These are phyloP conservation scores for Bombardia bombarda DNA, from an alignment of 495 filamentous ascomycete genomes.

Conservation along the genomic window DNA sequence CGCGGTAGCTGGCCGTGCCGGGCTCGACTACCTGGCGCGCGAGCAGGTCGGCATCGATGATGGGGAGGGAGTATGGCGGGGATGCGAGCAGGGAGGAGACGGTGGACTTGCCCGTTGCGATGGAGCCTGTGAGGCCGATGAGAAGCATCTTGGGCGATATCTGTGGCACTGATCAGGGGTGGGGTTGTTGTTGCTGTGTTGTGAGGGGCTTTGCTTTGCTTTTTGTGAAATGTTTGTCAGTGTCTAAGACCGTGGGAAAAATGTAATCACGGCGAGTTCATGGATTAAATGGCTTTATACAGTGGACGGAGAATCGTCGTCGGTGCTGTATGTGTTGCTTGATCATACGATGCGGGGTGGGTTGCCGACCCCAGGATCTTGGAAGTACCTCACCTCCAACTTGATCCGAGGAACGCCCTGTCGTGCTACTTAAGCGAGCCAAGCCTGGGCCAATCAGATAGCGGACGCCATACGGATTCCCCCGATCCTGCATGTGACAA, in stretches of 20 bases:
- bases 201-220: no score
- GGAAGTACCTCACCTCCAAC: no score
- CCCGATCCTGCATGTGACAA: constrained; percentile 6
- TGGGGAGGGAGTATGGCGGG: constrained; percentile 76
- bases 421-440: not conserved
- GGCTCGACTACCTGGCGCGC: constrained; percentile 88
- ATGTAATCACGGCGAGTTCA: no score
- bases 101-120: constrained; percentile 97
- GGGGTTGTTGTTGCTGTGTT: not conserved
- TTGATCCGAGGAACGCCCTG: no score
- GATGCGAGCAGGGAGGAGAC: constrained; percentile 74
- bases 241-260: no score
- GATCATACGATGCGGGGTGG: constrained; percentile 1
- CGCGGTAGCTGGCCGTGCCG: constrained; percentile 70
- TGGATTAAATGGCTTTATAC: no score
- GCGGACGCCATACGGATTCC: no score
- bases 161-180: not conserved
- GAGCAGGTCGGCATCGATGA: constrained; percentile 91
- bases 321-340: no score
- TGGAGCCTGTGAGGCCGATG: constrained; percentile 93
- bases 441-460: no score
- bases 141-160: constrained; percentile 62
- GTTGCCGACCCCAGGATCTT: no score
- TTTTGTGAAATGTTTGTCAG: no score
- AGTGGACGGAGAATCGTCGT: no score